Evolutionary conservation across 768 basidiomycete species (phyloP), one percentile per base, ranked within the genome.

Genomic region (Amyloporia xantha): DNA sequence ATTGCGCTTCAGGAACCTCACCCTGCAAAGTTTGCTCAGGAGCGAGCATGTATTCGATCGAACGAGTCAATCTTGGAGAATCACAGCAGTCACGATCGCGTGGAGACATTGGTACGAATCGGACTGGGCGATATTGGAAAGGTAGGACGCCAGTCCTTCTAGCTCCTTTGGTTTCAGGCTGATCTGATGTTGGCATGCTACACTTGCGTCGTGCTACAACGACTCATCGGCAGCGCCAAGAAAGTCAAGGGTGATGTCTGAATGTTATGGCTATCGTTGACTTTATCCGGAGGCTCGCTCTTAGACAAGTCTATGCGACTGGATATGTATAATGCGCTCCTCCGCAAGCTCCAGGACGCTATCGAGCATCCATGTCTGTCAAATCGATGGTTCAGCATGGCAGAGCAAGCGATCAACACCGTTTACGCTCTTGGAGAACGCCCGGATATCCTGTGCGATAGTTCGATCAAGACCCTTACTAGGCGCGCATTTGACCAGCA

Each of bases 381-480:
- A n/a, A 88, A 84, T 56, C 92, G 96, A 50, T 99, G 95, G 95
- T 98, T 99, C 58, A 86, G 86, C 9, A 81, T 98, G 68, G 91
- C 95, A 0, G 96, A 99, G 64, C 95, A 99, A 65, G 90, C 84
- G 7, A 84, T 99, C 67, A 97, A 99, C 63, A 92, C 95, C 1
- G 85, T 96, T 44, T 99, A 98, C 58, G 83, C 87, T 0, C 78
- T 99, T 2, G 94, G 90, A 17, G 91, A 97, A 59, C 91, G 92
- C 53, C 96, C 95, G 0, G 95, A 96, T 61, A 63, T 75, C 1
- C 71, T 97, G 27, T 94, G 91, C 65, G 77, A 82, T 48, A 75
- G 74, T 1, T 72, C 98, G 44, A 84, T 98, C 63, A 89, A 83
- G 68, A 82, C 82, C 53, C 72, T 97, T n/a, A 86, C 92, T 1